Conservation (phyloP, 768 basidiomycete genomes). For the Termitomyces sp. region DNA sequence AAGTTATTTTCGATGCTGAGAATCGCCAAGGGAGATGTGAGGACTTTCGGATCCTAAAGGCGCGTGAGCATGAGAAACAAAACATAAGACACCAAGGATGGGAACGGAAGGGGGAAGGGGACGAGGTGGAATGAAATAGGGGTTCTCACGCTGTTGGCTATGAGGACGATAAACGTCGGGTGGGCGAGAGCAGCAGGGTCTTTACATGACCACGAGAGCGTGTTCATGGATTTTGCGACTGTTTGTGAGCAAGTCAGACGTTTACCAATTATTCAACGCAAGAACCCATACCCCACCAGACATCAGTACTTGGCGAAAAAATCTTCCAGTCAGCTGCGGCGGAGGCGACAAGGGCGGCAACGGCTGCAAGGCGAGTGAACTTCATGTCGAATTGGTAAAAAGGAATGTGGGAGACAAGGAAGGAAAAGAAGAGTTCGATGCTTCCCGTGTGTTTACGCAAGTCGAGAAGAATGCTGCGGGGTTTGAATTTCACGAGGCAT, state of each 20-base stretch:
- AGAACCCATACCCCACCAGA: constrained; percentile 59
- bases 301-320: constrained; percentile 35
- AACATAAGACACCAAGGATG: too few species aligned
- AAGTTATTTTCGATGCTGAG: constrained; percentile 49
- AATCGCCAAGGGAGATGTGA: constrained; percentile 36
- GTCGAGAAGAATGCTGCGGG: neutral
- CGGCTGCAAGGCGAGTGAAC: constrained; percentile 22
- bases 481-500: neutral
- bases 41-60: constrained; percentile 27
- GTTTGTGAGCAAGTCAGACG: neutral
- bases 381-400: constrained; percentile 5
- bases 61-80: neutral
- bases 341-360: constrained; percentile 32
- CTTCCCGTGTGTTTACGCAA: neutral
- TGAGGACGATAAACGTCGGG: constrained; percentile 44
- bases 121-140: neutral
- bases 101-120: neutral
- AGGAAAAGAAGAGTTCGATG: neutral
- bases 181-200: constrained; percentile 21
- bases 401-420: constrained; percentile 10
- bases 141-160: constrained; percentile 33
- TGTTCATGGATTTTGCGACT: constrained; percentile 57
- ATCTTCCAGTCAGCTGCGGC: constrained; percentile 39
- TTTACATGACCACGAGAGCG: constrained; percentile 54
- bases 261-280: neutral